These are phyloP conservation scores for Anthracocystis walkeri DNA, from an alignment of 1,284 basidiomycete genomes.

Conservation along the genomic window DNA sequence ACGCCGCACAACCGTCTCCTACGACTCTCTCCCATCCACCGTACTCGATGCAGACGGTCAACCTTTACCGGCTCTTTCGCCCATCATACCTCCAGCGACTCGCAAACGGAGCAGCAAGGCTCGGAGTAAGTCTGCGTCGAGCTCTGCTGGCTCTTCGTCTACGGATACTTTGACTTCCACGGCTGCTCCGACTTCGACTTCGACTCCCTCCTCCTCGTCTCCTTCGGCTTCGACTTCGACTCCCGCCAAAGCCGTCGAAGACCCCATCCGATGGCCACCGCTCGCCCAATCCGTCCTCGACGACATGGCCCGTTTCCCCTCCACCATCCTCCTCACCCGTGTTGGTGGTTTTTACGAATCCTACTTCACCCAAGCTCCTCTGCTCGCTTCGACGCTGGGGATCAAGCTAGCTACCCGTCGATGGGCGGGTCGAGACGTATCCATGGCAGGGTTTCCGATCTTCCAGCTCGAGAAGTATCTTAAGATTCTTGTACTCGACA, in stretches of 20 bases:
- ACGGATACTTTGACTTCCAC: neutral
- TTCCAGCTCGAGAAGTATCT: constrained; percentile 68
- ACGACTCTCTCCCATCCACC: constrained; percentile 22
- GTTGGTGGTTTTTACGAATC: constrained; percentile 69
- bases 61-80: constrained; percentile 18
- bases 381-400: constrained; percentile 49
- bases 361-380: constrained; percentile 67
- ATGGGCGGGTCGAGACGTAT: constrained; percentile 59
- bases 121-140: neutral
- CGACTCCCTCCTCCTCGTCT: too few species aligned
- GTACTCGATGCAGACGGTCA: constrained; percentile 19
- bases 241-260: neutral
- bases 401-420: constrained; percentile 63
- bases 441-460: constrained; percentile 68
- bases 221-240: neutral
- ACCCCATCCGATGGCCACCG: constrained; percentile 54
- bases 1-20: constrained; percentile 29
- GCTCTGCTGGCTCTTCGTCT: neutral
- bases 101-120: constrained; percentile 14
- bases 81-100: constrained; percentile 1
- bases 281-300: constrained; percentile 60
- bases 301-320: constrained; percentile 60
- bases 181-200: neutral
- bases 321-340: constrained; percentile 65
- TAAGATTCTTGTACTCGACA: constrained; percentile 64